These are phyloP conservation scores for Macrocybe sp. DNA, from an alignment of 1,284 basidiomycete genomes.

Conservation along the genomic window DNA sequence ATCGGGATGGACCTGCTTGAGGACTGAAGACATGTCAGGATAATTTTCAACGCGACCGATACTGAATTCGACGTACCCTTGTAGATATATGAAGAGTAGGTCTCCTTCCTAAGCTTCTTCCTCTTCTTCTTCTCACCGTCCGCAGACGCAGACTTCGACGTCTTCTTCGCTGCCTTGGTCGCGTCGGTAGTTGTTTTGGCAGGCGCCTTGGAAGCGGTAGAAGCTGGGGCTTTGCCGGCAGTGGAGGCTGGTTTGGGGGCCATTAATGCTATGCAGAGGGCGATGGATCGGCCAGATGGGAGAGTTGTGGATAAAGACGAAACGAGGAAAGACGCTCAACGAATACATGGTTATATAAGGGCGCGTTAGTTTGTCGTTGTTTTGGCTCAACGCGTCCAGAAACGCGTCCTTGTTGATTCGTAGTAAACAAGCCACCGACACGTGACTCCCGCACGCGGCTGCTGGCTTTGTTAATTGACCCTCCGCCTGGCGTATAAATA, in stretches of 20 bases:
- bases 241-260: constrained; percentile 80
- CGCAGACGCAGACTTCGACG: constrained; percentile 47
- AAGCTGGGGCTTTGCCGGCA: constrained; percentile 72
- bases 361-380: constrained; percentile 36
- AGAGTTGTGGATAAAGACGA: constrained; percentile 13
- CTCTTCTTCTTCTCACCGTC: constrained; percentile 83
- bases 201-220: constrained; percentile 73
- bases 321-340: background rate
- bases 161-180: constrained; percentile 69
- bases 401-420: constrained; percentile 38
- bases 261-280: constrained; percentile 28
- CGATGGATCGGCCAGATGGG: constrained; percentile 1
- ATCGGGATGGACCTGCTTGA: constrained; percentile 85
- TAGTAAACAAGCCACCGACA: constrained; percentile 13
- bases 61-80: constrained; percentile 49
- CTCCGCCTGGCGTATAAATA: constrained; percentile 3
- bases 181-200: constrained; percentile 54
- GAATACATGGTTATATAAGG: constrained; percentile 30
- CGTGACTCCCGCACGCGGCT: constrained; percentile 9
- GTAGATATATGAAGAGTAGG: constrained; percentile 90
- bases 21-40: constrained; percentile 37
- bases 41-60: background rate
- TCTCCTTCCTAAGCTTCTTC: constrained; percentile 83
- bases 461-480: constrained; percentile 7
- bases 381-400: constrained; percentile 21